Base-by-base conservation (phyloP, 257 asterid species). In the Rehmannia glutinosa region DNA sequence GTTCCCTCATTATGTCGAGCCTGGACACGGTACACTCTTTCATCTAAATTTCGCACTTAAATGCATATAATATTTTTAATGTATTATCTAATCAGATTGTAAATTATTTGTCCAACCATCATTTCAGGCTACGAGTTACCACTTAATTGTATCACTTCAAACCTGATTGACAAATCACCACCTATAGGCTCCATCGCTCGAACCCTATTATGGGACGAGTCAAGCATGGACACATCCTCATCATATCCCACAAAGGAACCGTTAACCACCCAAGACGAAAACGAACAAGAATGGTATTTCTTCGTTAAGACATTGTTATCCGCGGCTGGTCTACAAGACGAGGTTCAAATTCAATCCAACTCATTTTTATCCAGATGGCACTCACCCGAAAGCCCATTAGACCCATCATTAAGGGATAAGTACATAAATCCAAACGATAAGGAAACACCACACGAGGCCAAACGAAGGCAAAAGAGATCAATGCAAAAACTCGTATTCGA, bases 131-230 rank as follows among this genome's bases (percentile, higher is more conserved):
- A n/a, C 7, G 90, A 79, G 77, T 66, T 80, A 69, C 73, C 75
- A 11, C 76, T 32, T 42, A 80, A 78, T 62, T 51, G 76, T n/a
- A 19, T 75, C n/a, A 69, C 75, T 77, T 88, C 85, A 67, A 88
- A 83, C 77, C 81, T 90, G 80, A 88, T 93, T 27, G 99, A 85
- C 78, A 93, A 93, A 72, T 93, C 99, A 57, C 99, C 97, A 16
- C 99, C 96, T 8, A 93, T 90, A 73, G 99, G 99, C 61, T 88
- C 99, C 56, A 82, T 93, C 47, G 81, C 97, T 4, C 95, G 96
- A 17, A 81, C 92, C 35, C 82, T 90, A 16, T 79, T 90, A 52
- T 83, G 86, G 87, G 89, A 87, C 0, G 89, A 86, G 54, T 76
- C 86, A 21, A 80, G 85, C 71, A 49, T 78, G 62, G 89, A 87